Conservation (phyloP, 768 basidiomycete genomes). For the Auricularia sp. region DNA sequence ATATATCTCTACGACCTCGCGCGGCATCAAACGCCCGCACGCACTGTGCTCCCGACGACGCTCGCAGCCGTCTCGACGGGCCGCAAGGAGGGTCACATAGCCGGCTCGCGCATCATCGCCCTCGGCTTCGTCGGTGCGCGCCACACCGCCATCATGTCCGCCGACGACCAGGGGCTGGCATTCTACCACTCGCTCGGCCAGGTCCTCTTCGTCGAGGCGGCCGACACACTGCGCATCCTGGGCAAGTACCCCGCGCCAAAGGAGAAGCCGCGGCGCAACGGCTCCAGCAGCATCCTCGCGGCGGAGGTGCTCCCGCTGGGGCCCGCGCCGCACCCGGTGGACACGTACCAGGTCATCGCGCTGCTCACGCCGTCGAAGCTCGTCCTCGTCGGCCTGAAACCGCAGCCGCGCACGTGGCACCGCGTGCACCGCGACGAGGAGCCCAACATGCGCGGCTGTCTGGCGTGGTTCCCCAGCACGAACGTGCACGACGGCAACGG, state of each 20-base stretch:
- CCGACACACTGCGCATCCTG: conserved; percentile 86
- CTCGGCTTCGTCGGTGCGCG: conserved; percentile 83
- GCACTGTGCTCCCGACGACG: conserved; percentile 61
- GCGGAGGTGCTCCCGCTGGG: conserved; percentile 80
- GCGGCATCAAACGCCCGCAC: conserved; percentile 54
- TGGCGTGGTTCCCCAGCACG: conserved; percentile 79
- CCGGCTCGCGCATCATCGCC: conserved; percentile 66
- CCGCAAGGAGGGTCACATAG: conserved; percentile 76
- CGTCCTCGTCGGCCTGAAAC: conserved; percentile 87
- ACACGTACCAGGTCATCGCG: conserved; percentile 70
- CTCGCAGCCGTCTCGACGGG: conserved; percentile 60
- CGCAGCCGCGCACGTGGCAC: conserved; percentile 87
- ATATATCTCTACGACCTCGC: conserved; percentile 80
- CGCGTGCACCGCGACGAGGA: conserved; percentile 49
- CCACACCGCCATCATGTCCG: conserved; percentile 85
- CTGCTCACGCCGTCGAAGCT: conserved; percentile 84
- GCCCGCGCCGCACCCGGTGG: conserved; percentile 59
- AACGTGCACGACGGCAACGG: conserved; percentile 8
- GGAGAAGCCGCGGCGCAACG: conserved; percentile 19
- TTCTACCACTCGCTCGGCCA: conserved; percentile 94
- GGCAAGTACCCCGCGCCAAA: conserved; percentile 68
- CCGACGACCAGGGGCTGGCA: conserved; percentile 82
- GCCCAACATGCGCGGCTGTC: conserved; percentile 44
- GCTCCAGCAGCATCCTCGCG: conserved; percentile 51
- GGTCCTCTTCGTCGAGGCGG: conserved; percentile 88